phyloP scores from a whole-genome alignment of 441 rosid genomes.

The Euphorbia corollata region DNA sequence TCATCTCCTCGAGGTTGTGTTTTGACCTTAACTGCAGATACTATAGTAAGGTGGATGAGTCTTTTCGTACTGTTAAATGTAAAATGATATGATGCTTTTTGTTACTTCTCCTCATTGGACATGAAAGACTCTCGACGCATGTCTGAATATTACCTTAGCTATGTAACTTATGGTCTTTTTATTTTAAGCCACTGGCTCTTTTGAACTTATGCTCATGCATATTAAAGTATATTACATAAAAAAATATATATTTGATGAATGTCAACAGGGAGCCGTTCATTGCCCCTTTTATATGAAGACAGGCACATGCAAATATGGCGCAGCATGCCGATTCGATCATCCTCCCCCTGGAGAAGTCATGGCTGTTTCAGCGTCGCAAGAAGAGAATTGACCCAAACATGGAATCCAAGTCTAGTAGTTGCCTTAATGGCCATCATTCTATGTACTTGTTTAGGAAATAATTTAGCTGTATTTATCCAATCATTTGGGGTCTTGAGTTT shows the following conservation, averaged over 20 bases:
- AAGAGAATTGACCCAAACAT: slow-evolving; percentile 23
- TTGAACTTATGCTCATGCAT: neutral
- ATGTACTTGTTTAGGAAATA: neutral
- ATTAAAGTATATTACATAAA: neutral
- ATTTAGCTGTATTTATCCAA: neutral
- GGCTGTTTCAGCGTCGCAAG: slow-evolving; percentile 41
- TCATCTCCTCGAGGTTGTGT: neutral
- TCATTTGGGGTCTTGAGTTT: too few relatives aligned
- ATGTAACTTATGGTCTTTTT: neutral
- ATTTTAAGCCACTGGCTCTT: neutral
- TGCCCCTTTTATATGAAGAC: slow-evolving; percentile 96
- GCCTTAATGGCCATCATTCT: neutral
- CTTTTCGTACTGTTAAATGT: neutral
- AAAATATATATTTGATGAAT: slow-evolving; percentile 9
- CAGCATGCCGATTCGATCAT: slow-evolving; percentile 82
- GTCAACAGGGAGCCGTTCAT: slow-evolving; percentile 55
- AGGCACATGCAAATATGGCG: slow-evolving; percentile 78
- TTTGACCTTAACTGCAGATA: neutral
- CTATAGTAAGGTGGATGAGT: neutral
- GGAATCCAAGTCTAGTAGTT: neutral
- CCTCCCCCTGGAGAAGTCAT: slow-evolving; percentile 91
- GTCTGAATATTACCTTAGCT: neutral
- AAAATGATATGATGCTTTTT: neutral
- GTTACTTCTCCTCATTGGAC: neutral
- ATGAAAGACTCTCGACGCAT: neutral